Base-by-base conservation (phyloP, 2,329 filamentous ascomycete genomes). In the Xylariaceae sp. region DNA sequence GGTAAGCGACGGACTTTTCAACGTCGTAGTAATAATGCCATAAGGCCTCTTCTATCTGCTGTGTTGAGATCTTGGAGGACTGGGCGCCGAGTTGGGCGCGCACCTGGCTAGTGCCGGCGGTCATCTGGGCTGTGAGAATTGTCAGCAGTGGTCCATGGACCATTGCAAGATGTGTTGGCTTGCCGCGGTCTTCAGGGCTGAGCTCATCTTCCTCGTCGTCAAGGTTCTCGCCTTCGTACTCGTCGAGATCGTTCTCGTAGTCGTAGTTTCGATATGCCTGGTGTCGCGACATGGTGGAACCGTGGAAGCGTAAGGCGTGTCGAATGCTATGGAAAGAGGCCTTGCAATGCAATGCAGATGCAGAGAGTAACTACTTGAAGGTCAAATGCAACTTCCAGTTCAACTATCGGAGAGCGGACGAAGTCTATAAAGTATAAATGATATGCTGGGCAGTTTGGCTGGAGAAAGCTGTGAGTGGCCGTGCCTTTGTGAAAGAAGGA, bases 1-100 rank as follows among this genome's bases (percentile, higher is more conserved):
- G 70, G 64, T 95, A 96, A 49, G 80, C 77, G 35, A 95, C 86
- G 1, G 89, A 83, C 69, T 96, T 96, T 49, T 84, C 86, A 30
- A 96, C 77, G 62, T 99, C 91, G 66, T 91, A 97, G 68, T 92
- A 97, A 69, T 96, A 96, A 69, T 99, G 83, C 90, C 90, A 97
- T 14, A 99, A 71, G 0, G 91, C 81, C 53, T 97, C 92, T 66
- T 95, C 83, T 54, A 96, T 92, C 64, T 96, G 86, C 35, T 63
- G 68, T 41, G 68, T 71, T 33, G 76, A 79, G 59, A 85, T 76
- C 53, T 80, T 82, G 56, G 71, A 71, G 31, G 77, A 74, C 52
- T 81, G 75, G 10, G 72, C 68, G 6, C 83, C 86, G n/a, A 96
- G 74, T 9, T 78, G 77, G 53, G 75, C 75, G 51, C 81, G 78